These are phyloP conservation scores for Roridomyces roridus DNA, from an alignment of 768 basidiomycete species.

Conservation along the genomic window DNA sequence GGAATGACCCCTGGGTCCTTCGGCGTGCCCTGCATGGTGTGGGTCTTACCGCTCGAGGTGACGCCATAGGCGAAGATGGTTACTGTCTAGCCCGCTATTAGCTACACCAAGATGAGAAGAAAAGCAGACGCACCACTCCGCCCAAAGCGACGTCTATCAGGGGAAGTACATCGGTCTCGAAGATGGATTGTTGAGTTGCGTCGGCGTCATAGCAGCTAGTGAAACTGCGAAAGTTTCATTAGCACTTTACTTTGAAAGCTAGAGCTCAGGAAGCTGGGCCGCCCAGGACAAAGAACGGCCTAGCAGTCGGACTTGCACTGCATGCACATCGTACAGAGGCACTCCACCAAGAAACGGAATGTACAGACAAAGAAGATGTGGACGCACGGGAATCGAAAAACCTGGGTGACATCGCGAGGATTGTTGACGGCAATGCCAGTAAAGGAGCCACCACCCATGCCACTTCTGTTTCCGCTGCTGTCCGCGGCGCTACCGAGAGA, in stretches of 20 bases:
- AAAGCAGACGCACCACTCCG: slow-evolving; percentile 65
- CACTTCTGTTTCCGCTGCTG: slow-evolving; percentile 33
- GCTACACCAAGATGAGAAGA: neutral
- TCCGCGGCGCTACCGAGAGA: neutral
- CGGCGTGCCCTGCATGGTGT: slow-evolving; percentile 88
- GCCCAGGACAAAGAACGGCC: too few species aligned
- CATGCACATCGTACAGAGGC: too few species aligned
- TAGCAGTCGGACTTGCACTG: too few species aligned
- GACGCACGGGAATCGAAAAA: slow-evolving; percentile 81
- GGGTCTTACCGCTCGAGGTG: slow-evolving; percentile 89
- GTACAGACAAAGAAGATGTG: neutral
- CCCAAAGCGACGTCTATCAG: slow-evolving; percentile 79
- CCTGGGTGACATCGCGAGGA: slow-evolving; percentile 68
- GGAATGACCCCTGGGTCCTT: slow-evolving; percentile 86
- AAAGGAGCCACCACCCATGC: slow-evolving; percentile 45
- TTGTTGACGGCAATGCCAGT: slow-evolving; percentile 65
- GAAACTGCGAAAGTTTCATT: slow-evolving; percentile 48
- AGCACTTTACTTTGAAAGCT: too few species aligned
- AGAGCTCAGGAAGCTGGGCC: too few species aligned
- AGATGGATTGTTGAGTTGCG: slow-evolving; percentile 80
- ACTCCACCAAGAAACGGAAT: too few species aligned
- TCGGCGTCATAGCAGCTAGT: slow-evolving; percentile 76
- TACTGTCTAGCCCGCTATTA: slow-evolving; percentile 60
- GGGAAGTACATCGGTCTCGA: slow-evolving; percentile 75
- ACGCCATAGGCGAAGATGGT: slow-evolving; percentile 93